A percentile compares a stretch with the other conserved stretches of the same genome.
Evolutionary conservation across 805 yeast species (phyloP).

Genomic region (Candida patagonica): DNA sequence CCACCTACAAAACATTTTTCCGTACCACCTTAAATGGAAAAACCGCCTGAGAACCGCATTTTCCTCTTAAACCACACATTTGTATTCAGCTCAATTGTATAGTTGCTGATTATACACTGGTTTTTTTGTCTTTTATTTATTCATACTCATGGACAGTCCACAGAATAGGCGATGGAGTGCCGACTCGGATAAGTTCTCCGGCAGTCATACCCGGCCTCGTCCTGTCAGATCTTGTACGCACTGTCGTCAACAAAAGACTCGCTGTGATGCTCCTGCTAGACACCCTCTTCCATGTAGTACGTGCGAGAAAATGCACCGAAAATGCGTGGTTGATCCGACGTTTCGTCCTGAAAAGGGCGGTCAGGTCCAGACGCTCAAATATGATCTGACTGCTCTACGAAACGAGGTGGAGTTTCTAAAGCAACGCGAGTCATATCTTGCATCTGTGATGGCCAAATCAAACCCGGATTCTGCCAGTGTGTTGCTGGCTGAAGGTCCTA

Average conservation of each 20-base stretch:
- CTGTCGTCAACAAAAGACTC: conserved; percentile 89
- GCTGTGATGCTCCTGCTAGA: conserved; percentile 81
- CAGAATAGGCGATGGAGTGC: too few species aligned
- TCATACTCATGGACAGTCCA: too few species aligned
- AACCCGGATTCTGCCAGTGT: background rate
- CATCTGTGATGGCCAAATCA: conserved; percentile 12
- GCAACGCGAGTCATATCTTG: conserved; percentile 13
- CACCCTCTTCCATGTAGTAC: conserved; percentile 76
- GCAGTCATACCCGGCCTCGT: conserved; percentile 47
- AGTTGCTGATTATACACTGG: too few species aligned
- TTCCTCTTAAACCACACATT: too few species aligned
- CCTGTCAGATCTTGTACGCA: conserved; percentile 92
- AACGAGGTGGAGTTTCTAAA: conserved; percentile 38
- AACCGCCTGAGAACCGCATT: too few species aligned
- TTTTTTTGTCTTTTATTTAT: too few species aligned
- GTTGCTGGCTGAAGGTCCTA: background rate
- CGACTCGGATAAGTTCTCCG: too few species aligned
- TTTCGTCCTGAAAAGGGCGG: conserved; percentile 89
- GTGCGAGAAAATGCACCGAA: conserved; percentile 69
- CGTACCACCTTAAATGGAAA: too few species aligned
- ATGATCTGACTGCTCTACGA: conserved; percentile 60
- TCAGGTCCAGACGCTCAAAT: conserved; percentile 72
- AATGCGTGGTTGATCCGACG: conserved; percentile 84
- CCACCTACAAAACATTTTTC: too few species aligned
- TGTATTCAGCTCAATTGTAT: too few species aligned